Percentiles rank a stretch among this genome's conserved stretches.
Evolutionary conservation across 2,329 filamentous ascomycete species (phyloP).

Genomic region (Epichloe aotearoae): DNA sequence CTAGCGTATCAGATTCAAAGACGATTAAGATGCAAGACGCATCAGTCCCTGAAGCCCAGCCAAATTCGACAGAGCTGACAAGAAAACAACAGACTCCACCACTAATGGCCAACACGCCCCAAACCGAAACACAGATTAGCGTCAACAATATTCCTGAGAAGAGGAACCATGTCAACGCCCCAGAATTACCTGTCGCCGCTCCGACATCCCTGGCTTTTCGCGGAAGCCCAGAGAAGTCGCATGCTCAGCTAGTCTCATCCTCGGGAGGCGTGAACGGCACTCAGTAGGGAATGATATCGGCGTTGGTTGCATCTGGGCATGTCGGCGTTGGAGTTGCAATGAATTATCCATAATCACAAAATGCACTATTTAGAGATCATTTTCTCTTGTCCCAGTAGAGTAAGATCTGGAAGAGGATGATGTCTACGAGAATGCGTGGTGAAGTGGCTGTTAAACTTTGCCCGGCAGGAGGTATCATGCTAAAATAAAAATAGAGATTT

Average conservation of each 20-base stretch:
- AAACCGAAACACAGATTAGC: constrained; percentile 1
- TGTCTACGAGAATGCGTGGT: not conserved
- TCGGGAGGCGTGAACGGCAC: constrained; percentile 19
- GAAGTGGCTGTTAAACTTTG: too few relatives aligned
- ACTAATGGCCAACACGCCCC: not conserved
- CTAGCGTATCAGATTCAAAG: constrained; percentile 6
- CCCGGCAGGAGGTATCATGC: not conserved
- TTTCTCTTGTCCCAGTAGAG: not conserved
- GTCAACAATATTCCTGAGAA: constrained; percentile 8
- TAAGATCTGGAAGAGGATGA: not conserved
- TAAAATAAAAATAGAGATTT: not conserved
- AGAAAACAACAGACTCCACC: not conserved
- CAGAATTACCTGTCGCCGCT: constrained; percentile 20
- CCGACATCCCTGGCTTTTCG: constrained; percentile 43
- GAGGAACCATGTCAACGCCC: not conserved
- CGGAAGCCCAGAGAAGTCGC: constrained; percentile 46
- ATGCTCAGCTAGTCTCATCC: constrained; percentile 17
- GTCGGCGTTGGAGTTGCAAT: constrained; percentile 5
- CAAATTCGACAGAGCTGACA: not conserved
- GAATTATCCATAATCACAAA: not conserved
- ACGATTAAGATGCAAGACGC: constrained; percentile 16
- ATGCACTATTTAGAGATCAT: not conserved
- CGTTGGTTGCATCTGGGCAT: constrained; percentile 4
- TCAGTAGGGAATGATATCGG: constrained; percentile 12
- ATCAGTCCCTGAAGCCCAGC: constrained; percentile 1